phyloP scores from a whole-genome alignment of 768 basidiomycete genomes.

The Favolaschia claudopus region DNA sequence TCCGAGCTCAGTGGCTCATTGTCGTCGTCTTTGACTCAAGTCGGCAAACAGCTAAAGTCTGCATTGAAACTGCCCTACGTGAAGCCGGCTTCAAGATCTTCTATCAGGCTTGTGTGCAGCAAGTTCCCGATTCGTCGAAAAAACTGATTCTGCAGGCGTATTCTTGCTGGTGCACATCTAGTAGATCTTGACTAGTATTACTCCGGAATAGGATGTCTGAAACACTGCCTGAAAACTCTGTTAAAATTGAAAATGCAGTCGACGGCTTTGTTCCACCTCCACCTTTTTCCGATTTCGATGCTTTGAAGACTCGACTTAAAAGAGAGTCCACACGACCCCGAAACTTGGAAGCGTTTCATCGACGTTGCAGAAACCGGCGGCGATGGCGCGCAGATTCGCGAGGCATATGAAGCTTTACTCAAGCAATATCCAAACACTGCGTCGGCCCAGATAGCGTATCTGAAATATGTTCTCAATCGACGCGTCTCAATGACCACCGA shows the following conservation, averaged over 20 bases:
- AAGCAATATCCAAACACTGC: constrained; percentile 95
- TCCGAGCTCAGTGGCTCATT: too few species aligned
- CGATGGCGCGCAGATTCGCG: constrained; percentile 81
- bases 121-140: constrained; percentile 2
- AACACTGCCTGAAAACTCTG: constrained; percentile 14
- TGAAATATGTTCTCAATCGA: constrained; percentile 75
- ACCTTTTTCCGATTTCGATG: constrained; percentile 68
- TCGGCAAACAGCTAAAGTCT: too few species aligned
- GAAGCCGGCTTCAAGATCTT: too few species aligned
- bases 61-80: too few species aligned
- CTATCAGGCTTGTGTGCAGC: constrained; percentile 11
- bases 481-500: constrained; percentile 75
- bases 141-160: constrained; percentile 12
- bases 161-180: constrained; percentile 12
- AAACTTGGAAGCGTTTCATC: constrained; percentile 80
- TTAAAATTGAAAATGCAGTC: constrained; percentile 37
- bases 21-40: too few species aligned
- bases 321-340: constrained; percentile 78
- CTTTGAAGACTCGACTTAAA: constrained; percentile 64
- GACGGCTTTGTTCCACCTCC: constrained; percentile 48
- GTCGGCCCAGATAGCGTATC: constrained; percentile 85
- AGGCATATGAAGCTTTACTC: constrained; percentile 83
- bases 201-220: constrained; percentile 25
- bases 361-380: constrained; percentile 77
- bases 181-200: constrained; percentile 17